Percentiles rank a stretch among this genome's conserved stretches.
Conservation (phyloP, 148 eudicot species). For the Drosera capensis region DNA sequence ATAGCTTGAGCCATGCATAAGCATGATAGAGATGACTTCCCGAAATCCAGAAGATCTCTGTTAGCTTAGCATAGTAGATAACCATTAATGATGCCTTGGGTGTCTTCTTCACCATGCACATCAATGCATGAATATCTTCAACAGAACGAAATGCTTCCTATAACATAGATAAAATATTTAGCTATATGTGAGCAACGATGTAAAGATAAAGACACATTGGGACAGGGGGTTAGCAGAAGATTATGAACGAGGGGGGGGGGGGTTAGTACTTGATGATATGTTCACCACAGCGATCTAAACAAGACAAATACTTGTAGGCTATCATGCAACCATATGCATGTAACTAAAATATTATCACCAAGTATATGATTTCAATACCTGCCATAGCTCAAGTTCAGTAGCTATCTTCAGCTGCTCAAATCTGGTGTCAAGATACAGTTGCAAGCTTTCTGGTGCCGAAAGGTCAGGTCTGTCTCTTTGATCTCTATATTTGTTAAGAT, state of each 20-base stretch:
- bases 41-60: constrained; percentile 79
- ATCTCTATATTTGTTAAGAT: constrained; percentile 82
- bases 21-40: constrained; percentile 59
- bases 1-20: constrained; percentile 83
- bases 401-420: constrained; percentile 92
- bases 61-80: constrained; percentile 66
- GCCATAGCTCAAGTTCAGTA: constrained; percentile 96
- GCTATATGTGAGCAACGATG: neutral
- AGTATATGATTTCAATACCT: constrained; percentile 31
- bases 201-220: neutral
- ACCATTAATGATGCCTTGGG: constrained; percentile 75
- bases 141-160: constrained; percentile 90
- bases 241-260: too few relatives aligned
- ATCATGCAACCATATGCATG: neutral
- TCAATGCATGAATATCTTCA: constrained; percentile 77
- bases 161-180: neutral
- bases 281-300: neutral
- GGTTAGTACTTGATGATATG: too few relatives aligned
- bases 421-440: constrained; percentile 81
- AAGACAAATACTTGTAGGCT: neutral
- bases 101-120: constrained; percentile 74
- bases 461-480: constrained; percentile 91
- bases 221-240: neutral
- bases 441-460: constrained; percentile 80
- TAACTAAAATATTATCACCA: neutral